Evolutionary conservation across 164 flowering plant genomes (phyloP), one percentile per base, ranked within the genome.

Genomic region (Nymphaea thermarum): DNA sequence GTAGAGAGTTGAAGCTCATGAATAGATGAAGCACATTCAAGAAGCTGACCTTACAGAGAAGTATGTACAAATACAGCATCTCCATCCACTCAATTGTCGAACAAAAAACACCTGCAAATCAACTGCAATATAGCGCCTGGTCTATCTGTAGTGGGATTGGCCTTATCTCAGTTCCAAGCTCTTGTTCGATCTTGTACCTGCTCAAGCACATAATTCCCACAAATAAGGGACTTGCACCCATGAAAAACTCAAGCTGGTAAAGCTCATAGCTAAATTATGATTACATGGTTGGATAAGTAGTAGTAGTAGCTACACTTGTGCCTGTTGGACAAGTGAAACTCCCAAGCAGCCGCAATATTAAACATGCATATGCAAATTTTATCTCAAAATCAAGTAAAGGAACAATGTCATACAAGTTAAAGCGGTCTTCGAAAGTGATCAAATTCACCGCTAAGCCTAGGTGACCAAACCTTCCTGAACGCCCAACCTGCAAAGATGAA

Each of bases 161-260:
- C 80, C 92, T 95, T 51, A 95, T 95, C 79, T 95, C 99, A 69
- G 98, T 95, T 42, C 99, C 99, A 76, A 95, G 91, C 80, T 95
- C 99, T 83, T 95, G 99, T 75, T 95, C 99, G 71, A 92, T 95
- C 86, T 92, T 85, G 77, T 95, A 90, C 86, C 99, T 95, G 85
- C 68, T 53, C 57, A 51, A 51, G 14, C 14, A 51, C 14, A 51
- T 51, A 51, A 3, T 53, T 55, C 15, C 44, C 5, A 15, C 3
- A 44, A 15, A 0, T 6, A 41, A 1, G 44, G 17, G 43, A 44
- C 42, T 45, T n/a, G 14, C 7, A 63, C 47, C 15, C 6, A 66
- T 36, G 3, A 4, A 45, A 18, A 60, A 41, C 51, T 36, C n/a
- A 71, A 71, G 3, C 17, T 65, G 43, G 7, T 63, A 8, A 6